phyloP scores from a whole-genome alignment of 2,329 filamentous ascomycete genomes.

The Fusarium sp. region DNA sequence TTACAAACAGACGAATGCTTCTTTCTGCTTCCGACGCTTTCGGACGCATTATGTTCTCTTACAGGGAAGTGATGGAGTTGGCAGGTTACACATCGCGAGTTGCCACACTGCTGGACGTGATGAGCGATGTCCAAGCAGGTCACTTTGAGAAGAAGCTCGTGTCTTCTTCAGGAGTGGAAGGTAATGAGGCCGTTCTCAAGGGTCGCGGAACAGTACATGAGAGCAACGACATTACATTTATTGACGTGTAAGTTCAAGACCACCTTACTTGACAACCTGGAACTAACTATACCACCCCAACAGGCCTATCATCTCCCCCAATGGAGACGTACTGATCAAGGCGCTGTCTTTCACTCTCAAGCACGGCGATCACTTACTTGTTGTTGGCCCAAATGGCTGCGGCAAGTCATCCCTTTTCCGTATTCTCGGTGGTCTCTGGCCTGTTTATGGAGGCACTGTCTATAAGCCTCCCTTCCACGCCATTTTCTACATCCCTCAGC shows the following conservation, averaged over 20 bases:
- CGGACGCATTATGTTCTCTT: slow-evolving; percentile 96
- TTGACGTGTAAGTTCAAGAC: slow-evolving; percentile 71
- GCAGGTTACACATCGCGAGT: slow-evolving; percentile 96
- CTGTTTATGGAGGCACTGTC: slow-evolving; percentile 94
- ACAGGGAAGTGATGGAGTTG: slow-evolving; percentile 95
- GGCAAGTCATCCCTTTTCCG: slow-evolving; percentile 97
- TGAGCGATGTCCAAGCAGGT: slow-evolving; percentile 90
- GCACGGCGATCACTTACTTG: slow-evolving; percentile 89
- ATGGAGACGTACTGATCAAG: slow-evolving; percentile 90
- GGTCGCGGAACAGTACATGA: slow-evolving; percentile 85
- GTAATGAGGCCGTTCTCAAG: slow-evolving; percentile 84
- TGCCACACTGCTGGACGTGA: slow-evolving; percentile 88
- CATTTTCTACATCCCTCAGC: slow-evolving; percentile 98
- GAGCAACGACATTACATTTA: slow-evolving; percentile 85
- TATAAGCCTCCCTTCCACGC: slow-evolving; percentile 90
- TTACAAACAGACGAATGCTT: slow-evolving; percentile 92
- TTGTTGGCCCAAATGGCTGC: slow-evolving; percentile 96
- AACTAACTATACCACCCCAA: slow-evolving; percentile 28
- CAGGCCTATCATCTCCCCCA: slow-evolving; percentile 92
- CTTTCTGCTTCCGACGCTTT: slow-evolving; percentile 95
- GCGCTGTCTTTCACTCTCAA: slow-evolving; percentile 88
- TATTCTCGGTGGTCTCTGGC: slow-evolving; percentile 96
- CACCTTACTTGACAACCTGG: not conserved
- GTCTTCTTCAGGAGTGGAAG: slow-evolving; percentile 83
- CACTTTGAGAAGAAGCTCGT: slow-evolving; percentile 97